phyloP scores from a whole-genome alignment of 177 flowering plant species.

The Telopea speciosissima region DNA sequence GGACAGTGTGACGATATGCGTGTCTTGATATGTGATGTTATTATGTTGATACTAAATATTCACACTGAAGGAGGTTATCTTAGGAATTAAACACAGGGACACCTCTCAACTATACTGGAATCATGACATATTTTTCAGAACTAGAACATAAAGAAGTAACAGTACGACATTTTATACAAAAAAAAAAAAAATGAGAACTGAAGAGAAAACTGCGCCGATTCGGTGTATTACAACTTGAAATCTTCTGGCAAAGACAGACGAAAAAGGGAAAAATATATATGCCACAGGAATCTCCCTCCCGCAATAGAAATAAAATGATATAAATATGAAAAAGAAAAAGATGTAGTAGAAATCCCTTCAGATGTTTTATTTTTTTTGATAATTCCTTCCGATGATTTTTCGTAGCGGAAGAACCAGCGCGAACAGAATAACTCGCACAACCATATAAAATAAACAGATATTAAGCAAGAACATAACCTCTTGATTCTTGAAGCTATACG shows the following conservation, averaged over 20 bases:
- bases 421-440: neutral
- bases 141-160: neutral
- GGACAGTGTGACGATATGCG: neutral
- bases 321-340: neutral
- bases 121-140: neutral
- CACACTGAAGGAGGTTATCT: neutral
- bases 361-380: no score
- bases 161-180: no score
- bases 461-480: neutral
- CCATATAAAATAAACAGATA: neutral
- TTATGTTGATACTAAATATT: no score
- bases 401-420: neutral
- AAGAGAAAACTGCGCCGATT: neutral
- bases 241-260: neutral
- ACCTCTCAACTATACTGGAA: neutral
- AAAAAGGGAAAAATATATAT: no score
- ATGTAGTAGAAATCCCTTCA: neutral
- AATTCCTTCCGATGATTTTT: neutral
- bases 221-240: neutral
- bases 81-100: neutral
- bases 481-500: neutral
- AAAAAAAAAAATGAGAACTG: no score
- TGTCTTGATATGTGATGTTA: neutral
- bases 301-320: neutral
- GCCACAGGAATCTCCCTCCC: neutral